These are phyloP conservation scores for Chaetoceros muelleri DNA, from an alignment of 108 stramenopile genomes.

Conservation along the genomic window DNA sequence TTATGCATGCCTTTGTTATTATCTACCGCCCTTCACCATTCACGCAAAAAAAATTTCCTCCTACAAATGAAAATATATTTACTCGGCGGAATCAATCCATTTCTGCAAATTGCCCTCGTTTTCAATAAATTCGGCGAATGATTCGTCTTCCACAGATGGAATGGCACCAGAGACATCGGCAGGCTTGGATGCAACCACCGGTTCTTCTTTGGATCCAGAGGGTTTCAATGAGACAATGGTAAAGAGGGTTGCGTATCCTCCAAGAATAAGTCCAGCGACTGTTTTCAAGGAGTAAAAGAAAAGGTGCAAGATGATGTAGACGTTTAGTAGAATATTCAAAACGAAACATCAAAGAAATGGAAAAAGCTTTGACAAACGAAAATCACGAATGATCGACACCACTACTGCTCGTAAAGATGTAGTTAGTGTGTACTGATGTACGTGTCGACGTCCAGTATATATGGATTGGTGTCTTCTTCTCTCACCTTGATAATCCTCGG, in stretches of 20 bases:
- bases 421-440: background rate
- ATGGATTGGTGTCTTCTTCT: slow-evolving; percentile 5
- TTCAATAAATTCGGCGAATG: slow-evolving; percentile 31
- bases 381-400: background rate
- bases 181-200: background rate
- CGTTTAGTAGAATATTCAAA: background rate
- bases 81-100: background rate
- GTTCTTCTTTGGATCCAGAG: background rate
- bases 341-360: background rate
- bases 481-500: slow-evolving; percentile 75
- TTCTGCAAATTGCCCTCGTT: slow-evolving; percentile 21
- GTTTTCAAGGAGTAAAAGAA: slow-evolving; percentile 1
- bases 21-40: no score
- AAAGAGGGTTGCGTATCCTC: slow-evolving; percentile 53
- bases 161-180: background rate
- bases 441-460: background rate
- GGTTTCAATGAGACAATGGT: slow-evolving; percentile 8
- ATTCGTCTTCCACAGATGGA: slow-evolving; percentile 32
- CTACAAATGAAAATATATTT: background rate
- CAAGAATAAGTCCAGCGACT: slow-evolving; percentile 71
- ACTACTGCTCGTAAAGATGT: no score
- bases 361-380: background rate
- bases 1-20: no score
- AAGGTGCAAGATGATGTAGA: background rate
- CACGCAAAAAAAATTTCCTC: no score